Conservation (phyloP, 768 basidiomycete genomes). For the Paxillus involutus region DNA sequence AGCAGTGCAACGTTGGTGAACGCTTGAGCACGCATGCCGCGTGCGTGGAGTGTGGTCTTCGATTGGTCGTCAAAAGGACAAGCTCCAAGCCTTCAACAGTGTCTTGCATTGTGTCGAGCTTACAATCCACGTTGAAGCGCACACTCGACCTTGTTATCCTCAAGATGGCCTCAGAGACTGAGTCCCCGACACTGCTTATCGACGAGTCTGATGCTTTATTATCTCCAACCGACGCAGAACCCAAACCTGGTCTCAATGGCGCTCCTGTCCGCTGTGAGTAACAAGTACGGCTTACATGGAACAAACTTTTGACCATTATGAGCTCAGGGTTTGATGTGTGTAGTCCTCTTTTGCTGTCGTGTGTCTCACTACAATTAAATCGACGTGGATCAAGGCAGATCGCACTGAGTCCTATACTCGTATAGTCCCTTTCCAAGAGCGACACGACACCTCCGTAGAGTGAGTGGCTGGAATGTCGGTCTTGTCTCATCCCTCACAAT, state of each 20-base stretch:
- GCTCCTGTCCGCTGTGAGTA: conserved; percentile 79
- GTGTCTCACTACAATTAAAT: conserved; percentile 10
- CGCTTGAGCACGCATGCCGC: neutral
- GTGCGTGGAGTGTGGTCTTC: neutral
- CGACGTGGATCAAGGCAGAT: conserved; percentile 57
- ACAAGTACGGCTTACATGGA: neutral
- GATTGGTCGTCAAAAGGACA: conserved; percentile 1
- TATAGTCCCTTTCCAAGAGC: conserved; percentile 82
- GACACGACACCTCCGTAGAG: conserved; percentile 82
- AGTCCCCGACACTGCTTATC: conserved; percentile 39
- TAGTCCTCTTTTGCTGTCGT: conserved; percentile 20
- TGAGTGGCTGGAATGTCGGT: conserved; percentile 31
- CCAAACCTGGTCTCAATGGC: conserved; percentile 73
- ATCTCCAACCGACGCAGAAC: conserved; percentile 55
- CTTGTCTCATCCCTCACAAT: conserved; percentile 4
- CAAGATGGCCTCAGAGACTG: conserved; percentile 20
- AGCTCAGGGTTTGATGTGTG: conserved; percentile 80
- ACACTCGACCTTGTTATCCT: neutral
- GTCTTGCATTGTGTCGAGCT: conserved; percentile 1
- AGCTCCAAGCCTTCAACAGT: neutral
- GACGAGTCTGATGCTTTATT: conserved; percentile 64
- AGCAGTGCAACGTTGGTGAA: neutral
- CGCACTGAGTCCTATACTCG: conserved; percentile 82
- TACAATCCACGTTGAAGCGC: neutral
- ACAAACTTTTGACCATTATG: conserved; percentile 7